Evolutionary conservation across 148 eudicot species (phyloP), one percentile per base, ranked within the genome.

Genomic region (Rhododendron ferrugineum): DNA sequence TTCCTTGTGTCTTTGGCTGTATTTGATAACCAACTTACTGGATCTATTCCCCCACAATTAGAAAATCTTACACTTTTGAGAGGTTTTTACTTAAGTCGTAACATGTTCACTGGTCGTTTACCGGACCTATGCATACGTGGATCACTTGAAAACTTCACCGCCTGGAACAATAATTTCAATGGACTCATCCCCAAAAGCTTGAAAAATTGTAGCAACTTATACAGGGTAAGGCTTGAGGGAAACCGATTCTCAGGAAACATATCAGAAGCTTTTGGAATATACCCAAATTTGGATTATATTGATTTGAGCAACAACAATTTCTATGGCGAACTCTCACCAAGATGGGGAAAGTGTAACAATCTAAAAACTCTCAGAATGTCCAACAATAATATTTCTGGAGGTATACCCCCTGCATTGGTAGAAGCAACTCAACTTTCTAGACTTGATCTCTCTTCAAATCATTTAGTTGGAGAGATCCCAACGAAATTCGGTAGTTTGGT

Each of bases 61-160:
- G 80, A 56, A 23, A 90, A 85, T 72, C 78, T 92, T 30, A 85
- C 88, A 49, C 89, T 84, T 73, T 91, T 89, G 13, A 83, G 78
- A 73, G 0, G 0, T 0, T 42, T 82, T 3, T 10, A 8, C 3
- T 0, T 13, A 49, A 13, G 11, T 40, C 15, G 64, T 8, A 82
- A 82, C 28, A 60, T 42, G 44, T 6, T 80, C 14, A 56, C n/a
- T 80, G 83, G 83, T 54, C 83, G 9, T 56, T 30, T 80, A 30
- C 70, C 70, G 0, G 11, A 52, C 42, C 20, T 80, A 5, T 80
- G 82, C 44, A 1, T 7, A 1, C 0, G 42, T 80, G 64, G 82
- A 30, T 80, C 32, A 15, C 64, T 52, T 30, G 14, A 3, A 28
- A 5, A 80, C 18, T 80, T 80, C 0, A 49, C 22, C 0, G 26